A percentile compares a stretch with the other conserved stretches of the same genome.
Conservation (phyloP, 2,329 filamentous ascomycete genomes). For the Ophiobolus disseminans region DNA sequence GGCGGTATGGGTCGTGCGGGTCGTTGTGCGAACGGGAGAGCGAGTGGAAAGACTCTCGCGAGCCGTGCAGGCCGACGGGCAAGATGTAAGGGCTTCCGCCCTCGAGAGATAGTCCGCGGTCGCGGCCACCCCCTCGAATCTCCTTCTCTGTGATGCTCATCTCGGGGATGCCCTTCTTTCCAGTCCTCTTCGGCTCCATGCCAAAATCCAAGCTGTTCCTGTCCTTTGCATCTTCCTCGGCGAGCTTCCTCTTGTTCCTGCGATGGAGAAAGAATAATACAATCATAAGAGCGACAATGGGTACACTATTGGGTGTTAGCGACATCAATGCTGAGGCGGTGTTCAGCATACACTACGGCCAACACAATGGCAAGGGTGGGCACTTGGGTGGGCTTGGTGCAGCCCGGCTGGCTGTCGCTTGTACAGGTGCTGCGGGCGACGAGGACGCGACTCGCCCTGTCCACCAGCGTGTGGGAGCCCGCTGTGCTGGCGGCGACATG, state of each 20-base stretch:
- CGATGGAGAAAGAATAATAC: conserved; percentile 81
- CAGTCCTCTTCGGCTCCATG: conserved; percentile 61
- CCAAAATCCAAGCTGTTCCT: conserved; percentile 96
- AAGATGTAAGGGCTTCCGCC: conserved; percentile 89
- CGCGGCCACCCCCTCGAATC: conserved; percentile 38
- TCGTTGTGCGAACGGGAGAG: conserved; percentile 77
- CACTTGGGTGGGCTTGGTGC: conserved; percentile 44
- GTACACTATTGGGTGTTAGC: conserved; percentile 67
- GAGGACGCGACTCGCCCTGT: conserved; percentile 36
- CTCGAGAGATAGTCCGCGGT: conserved; percentile 65
- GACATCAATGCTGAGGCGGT: neutral
- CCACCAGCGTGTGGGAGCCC: conserved; percentile 31
- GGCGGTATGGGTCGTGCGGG: conserved; percentile 85
- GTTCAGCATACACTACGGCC: conserved; percentile 40
- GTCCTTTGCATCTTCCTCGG: conserved; percentile 80
- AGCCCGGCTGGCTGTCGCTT: conserved; percentile 42
- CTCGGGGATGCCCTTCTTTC: conserved; percentile 52
- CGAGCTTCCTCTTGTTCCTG: conserved; percentile 74
- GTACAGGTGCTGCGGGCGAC: conserved; percentile 40
- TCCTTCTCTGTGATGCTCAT: conserved; percentile 65
- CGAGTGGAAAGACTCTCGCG: conserved; percentile 85
- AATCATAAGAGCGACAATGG: conserved; percentile 69
- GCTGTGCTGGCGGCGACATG: conserved; percentile 20
- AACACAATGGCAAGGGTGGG: conserved; percentile 44
- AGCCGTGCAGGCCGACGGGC: conserved; percentile 79